Conservation (phyloP, 2,329 filamentous ascomycete genomes). For the Aspergillus tanneri region DNA sequence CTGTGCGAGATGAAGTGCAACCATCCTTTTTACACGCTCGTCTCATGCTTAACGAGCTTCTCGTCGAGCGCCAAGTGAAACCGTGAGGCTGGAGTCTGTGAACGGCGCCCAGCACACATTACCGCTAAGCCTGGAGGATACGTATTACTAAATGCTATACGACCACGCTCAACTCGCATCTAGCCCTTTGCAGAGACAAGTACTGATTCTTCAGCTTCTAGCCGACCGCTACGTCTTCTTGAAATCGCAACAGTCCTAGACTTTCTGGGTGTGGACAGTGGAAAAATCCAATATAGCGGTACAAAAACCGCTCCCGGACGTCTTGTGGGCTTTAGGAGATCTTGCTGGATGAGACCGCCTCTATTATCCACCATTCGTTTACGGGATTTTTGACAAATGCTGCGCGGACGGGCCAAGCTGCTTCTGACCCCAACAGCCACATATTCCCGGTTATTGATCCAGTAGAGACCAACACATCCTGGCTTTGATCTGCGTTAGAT, state of each 20-base stretch:
- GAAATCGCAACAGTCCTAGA: slow-evolving; percentile 39
- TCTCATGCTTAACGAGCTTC: slow-evolving; percentile 42
- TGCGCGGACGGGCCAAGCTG: slow-evolving; percentile 2
- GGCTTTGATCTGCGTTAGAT: slow-evolving; percentile 15
- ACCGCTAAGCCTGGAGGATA: slow-evolving; percentile 39
- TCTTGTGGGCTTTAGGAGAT: slow-evolving; percentile 47
- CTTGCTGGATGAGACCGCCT: slow-evolving; percentile 47
- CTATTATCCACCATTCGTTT: slow-evolving; percentile 51
- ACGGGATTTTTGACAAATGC: slow-evolving; percentile 47
- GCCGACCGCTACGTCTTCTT: slow-evolving; percentile 44
- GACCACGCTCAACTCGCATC: slow-evolving; percentile 39
- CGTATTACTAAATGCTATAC: slow-evolving; percentile 42
- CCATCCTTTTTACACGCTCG: slow-evolving; percentile 27
- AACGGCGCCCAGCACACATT: slow-evolving; percentile 27
- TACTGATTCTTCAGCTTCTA: slow-evolving; percentile 43
- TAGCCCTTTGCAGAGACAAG: slow-evolving; percentile 35
- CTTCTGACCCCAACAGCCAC: not conserved
- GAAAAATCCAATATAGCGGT: slow-evolving; percentile 7
- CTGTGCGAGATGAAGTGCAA: not conserved
- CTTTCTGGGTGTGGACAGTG: slow-evolving; percentile 11
- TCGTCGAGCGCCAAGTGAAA: slow-evolving; percentile 15
- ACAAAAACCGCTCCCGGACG: slow-evolving; percentile 38
- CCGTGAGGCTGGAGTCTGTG: not conserved
- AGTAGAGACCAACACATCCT: slow-evolving; percentile 11
- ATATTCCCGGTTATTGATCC: slow-evolving; percentile 13